Conservation (phyloP, 345 rosid species). For the Heritiera littoralis region DNA sequence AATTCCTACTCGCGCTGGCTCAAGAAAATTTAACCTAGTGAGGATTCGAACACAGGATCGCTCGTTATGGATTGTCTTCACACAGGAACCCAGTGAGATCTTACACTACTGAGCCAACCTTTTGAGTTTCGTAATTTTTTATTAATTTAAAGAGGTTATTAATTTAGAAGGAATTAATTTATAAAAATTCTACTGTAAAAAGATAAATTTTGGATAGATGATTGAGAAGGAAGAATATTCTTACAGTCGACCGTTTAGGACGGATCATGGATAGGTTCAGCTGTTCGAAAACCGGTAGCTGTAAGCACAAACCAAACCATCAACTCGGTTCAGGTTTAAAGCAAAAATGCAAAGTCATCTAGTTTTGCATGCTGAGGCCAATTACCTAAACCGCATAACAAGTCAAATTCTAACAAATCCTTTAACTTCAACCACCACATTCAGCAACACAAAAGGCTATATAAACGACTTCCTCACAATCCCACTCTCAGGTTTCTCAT, state of each 20-base stretch:
- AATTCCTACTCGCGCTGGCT: too few relatives aligned
- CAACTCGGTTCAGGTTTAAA: neutral
- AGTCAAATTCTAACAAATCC: slow-evolving; percentile 32
- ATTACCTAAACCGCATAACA: slow-evolving; percentile 40
- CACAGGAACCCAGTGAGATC: too few relatives aligned
- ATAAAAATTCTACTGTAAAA: too few relatives aligned
- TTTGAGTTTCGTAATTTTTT: too few relatives aligned
- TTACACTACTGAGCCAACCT: too few relatives aligned
- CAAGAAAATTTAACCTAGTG: too few relatives aligned
- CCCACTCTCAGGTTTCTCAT: slow-evolving; percentile 28
- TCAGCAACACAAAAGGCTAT: slow-evolving; percentile 11
- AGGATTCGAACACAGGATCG: too few relatives aligned
- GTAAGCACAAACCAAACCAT: neutral
- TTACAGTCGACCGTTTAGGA: too few relatives aligned
- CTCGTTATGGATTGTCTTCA: too few relatives aligned
- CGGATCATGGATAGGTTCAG: slow-evolving; percentile 6
- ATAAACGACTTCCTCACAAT: neutral
- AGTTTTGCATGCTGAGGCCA: neutral
- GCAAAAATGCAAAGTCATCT: neutral
- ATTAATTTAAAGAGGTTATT: too few relatives aligned
- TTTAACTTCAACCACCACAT: slow-evolving; percentile 47
- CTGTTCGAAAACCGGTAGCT: slow-evolving; percentile 7
- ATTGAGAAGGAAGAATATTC: neutral
- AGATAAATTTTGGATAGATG: too few relatives aligned
- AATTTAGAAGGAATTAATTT: too few relatives aligned